phyloP scores from a whole-genome alignment of 1,284 basidiomycete species.

The Leccinum pachyderme region DNA sequence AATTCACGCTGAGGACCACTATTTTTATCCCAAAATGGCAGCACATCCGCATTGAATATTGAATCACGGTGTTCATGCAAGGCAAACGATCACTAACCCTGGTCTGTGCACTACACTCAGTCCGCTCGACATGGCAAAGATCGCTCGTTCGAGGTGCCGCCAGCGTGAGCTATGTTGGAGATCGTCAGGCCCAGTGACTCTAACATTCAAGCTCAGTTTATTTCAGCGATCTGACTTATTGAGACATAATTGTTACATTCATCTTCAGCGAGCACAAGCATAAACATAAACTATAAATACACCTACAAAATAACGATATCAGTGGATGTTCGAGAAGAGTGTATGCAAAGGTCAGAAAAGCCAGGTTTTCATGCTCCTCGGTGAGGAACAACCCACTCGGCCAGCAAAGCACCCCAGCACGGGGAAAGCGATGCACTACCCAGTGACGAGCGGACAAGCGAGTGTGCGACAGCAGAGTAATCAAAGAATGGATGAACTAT shows the following conservation, averaged over 20 bases:
- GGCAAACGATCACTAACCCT: too few species aligned
- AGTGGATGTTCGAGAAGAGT: not conserved
- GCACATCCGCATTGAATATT: too few species aligned
- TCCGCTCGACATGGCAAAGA: too few species aligned
- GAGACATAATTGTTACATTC: not conserved
- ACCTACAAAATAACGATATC: conserved; percentile 7
- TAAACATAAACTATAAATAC: not conserved
- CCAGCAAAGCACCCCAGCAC: conserved; percentile 52
- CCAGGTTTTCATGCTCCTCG: conserved; percentile 61
- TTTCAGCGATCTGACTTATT: too few species aligned
- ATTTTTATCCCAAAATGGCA: too few species aligned
- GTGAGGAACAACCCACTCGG: conserved; percentile 31
- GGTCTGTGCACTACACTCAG: too few species aligned
- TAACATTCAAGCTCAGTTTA: too few species aligned
- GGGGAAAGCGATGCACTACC: conserved; percentile 35
- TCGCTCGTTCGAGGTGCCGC: too few species aligned
- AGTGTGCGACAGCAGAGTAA: conserved; percentile 38
- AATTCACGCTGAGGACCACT: too few species aligned
- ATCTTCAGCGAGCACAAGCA: not conserved
- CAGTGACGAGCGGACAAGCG: conserved; percentile 37
- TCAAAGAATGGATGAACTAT: conserved; percentile 86
- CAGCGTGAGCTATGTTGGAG: too few species aligned
- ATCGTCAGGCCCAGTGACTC: too few species aligned
- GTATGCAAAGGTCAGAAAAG: conserved; percentile 56
- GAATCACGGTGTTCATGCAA: too few species aligned